Evolutionary conservation across 306 rosid species (phyloP).

Genomic region (Glycyrrhiza uralensis): DNA sequence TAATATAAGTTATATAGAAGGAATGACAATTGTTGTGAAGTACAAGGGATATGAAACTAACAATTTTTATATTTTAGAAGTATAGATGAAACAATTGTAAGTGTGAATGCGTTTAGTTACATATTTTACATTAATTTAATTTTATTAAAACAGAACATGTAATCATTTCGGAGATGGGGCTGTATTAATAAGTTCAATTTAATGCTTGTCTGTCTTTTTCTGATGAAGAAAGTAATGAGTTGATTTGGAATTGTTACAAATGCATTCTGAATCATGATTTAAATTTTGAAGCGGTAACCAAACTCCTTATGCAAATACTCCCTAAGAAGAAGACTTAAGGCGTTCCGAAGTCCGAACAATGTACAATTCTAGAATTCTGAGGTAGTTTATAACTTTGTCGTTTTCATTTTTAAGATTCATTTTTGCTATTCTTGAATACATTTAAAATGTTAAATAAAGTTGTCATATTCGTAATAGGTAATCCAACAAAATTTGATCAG

Average conservation of each 20-base stretch:
- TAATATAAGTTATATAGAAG: background rate
- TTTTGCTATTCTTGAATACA: background rate
- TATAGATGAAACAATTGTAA: background rate
- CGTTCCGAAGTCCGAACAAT: background rate
- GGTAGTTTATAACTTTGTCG: background rate
- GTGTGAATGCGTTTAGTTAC: background rate
- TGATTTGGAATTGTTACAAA: background rate
- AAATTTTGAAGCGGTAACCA: background rate
- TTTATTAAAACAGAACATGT: background rate
- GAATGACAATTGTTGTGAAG: background rate
- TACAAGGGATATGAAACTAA: background rate
- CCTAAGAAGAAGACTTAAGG: background rate
- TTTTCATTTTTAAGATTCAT: background rate
- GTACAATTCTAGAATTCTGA: background rate
- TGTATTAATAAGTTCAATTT: background rate
- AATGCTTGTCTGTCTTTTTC: background rate
- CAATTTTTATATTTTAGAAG: background rate
- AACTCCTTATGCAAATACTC: background rate
- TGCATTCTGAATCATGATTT: background rate
- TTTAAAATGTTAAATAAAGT: background rate
- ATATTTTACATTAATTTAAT: background rate
- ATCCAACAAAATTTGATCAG: conserved; percentile 7
- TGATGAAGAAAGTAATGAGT: background rate
- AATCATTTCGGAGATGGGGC: background rate
- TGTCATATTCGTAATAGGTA: background rate